phyloP scores from a whole-genome alignment of 176 grass and related monocot genomes.

The Ensete glaucum region DNA sequence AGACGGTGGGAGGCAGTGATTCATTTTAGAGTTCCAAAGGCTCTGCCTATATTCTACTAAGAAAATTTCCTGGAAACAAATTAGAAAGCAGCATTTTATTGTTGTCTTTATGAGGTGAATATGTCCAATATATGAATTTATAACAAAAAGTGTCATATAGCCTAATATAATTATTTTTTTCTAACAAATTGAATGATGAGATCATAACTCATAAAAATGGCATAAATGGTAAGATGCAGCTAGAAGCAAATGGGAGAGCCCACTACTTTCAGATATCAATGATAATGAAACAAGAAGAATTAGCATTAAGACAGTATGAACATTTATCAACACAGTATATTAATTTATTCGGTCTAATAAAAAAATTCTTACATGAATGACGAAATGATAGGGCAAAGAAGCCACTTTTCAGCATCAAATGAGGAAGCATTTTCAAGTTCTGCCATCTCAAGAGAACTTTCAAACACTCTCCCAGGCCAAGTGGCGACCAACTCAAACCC shows the following conservation, averaged over 20 bases:
- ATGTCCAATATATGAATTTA: no score
- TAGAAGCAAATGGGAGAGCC: not conserved
- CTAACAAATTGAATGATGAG: not conserved
- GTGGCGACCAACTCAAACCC: slow-evolving; percentile 76
- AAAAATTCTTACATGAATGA: slow-evolving; percentile 56
- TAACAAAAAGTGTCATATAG: not conserved
- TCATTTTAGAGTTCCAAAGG: no score
- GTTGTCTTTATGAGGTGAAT: no score
- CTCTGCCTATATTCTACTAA: no score
- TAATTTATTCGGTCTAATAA: not conserved
- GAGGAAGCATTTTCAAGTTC: slow-evolving; percentile 91
- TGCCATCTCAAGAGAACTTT: slow-evolving; percentile 93
- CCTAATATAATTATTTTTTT: not conserved
- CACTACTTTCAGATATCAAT: not conserved
- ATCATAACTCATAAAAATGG: not conserved
- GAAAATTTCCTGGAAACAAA: no score
- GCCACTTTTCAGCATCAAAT: slow-evolving; percentile 85
- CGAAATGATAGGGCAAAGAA: slow-evolving; percentile 66
- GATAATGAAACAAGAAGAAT: not conserved
- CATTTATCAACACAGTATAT: not conserved
- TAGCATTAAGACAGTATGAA: not conserved
- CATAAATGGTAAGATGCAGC: not conserved
- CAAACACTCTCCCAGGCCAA: slow-evolving; percentile 69
- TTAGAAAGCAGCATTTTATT: no score
- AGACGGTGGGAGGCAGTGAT: no score